Percentiles rank a stretch among this genome's conserved stretches.
phyloP scores from a whole-genome alignment of 495 filamentous ascomycete species.

The Pseudevernia furfuracea region DNA sequence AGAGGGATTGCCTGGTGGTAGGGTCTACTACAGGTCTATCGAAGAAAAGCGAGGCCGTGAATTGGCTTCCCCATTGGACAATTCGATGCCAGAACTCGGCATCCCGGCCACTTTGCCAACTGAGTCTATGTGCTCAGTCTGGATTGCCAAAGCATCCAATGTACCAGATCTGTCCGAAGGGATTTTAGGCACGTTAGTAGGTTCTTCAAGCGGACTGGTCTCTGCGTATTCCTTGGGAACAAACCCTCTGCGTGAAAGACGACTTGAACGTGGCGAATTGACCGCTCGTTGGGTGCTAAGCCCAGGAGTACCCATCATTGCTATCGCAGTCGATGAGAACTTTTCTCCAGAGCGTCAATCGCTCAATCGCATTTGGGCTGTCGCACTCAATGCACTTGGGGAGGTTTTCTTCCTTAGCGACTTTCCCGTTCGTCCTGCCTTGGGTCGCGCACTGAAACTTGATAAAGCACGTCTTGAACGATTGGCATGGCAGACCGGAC shows the following conservation, averaged over 20 bases:
- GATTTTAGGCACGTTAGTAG: constrained; percentile 71
- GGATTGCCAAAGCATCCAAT: constrained; percentile 79
- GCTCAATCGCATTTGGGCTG: constrained; percentile 71
- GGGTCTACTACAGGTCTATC: constrained; percentile 62
- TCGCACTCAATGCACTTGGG: constrained; percentile 81
- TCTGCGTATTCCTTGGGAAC: constrained; percentile 71
- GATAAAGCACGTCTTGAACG: constrained; percentile 41
- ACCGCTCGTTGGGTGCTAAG: constrained; percentile 83
- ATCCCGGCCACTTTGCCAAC: constrained; percentile 61
- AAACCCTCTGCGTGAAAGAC: constrained; percentile 55
- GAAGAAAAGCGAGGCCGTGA: constrained; percentile 77
- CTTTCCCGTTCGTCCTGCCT: constrained; percentile 44
- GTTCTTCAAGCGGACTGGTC: constrained; percentile 80
- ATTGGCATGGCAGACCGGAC: constrained; percentile 71
- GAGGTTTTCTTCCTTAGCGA: constrained; percentile 80
- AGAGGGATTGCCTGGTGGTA: constrained; percentile 75
- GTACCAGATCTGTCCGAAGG: constrained; percentile 68
- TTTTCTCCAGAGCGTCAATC: constrained; percentile 61
- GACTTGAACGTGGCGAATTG: constrained; percentile 63
- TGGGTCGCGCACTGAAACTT: constrained; percentile 32
- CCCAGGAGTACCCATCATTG: constrained; percentile 86
- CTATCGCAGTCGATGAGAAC: constrained; percentile 74
- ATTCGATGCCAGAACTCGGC: constrained; percentile 49
- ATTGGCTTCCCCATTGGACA: constrained; percentile 46
- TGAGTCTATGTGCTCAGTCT: constrained; percentile 67